Evolutionary conservation across 345 rosid species (phyloP), one percentile per base, ranked within the genome.

Genomic region (Lepidium didymum): DNA sequence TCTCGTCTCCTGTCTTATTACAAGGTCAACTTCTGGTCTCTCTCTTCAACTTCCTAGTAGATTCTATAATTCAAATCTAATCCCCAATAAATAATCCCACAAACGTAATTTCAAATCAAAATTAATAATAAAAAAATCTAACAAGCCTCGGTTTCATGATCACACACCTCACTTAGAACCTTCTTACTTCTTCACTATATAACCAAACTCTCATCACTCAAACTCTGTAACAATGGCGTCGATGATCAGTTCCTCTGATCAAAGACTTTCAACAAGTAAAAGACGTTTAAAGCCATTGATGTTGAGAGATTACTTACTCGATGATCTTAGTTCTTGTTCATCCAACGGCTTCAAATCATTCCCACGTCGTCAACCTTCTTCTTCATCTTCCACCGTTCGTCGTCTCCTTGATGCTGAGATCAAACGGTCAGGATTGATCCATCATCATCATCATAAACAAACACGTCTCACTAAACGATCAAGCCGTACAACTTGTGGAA

Each of bases 281-380:
- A 75, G 78, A 68, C 78, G 74, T 55, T 62, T 75, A 7, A 85
- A 65, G 67, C 83, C 85, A 16, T 64, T 85, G 72, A 72, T 82
- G 91, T 82, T 93, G 33, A 88, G 85, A 81, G 98, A 93, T 68
- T 87, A 81, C 45, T 86, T 93, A 43, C 68, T 62, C 9, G 94
- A 90, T 49, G 96, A 93, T 79, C 77, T 84, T 41, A 82, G 94
- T 47, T 88, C 98, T 5, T 88, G 97, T 72, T 90, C 98, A 64
- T 93, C 98, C 71, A 83, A 76, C 69, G 94, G 94, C 52, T 93
- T 93, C 82, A 85, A 87, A 64, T 87, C 98, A 8, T 87, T 85
- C 54, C 91, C 98, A 37, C 96, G 94, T 62, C 84, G 82, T 19
- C 87, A 79, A 64, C 0, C 62, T 43, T 66, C 85, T 75, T 75